A percentile compares a stretch with the other conserved stretches of the same genome.
Conservation (phyloP, 208 protist genomes). For the Acanthamoeba castellanii region DNA sequence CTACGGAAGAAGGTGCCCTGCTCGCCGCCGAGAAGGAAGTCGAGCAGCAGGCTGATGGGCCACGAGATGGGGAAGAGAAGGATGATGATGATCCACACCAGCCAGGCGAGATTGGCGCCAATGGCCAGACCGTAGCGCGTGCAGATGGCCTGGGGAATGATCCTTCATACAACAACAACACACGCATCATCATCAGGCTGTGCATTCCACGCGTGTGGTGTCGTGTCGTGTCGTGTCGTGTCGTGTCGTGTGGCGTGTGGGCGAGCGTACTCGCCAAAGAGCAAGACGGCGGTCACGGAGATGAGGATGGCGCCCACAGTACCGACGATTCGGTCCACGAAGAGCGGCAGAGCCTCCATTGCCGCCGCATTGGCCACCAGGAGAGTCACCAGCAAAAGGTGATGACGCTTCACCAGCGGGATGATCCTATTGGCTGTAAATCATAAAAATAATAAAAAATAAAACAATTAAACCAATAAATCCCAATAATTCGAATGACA, state of each 20-base stretch:
- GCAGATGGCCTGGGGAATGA: constrained; percentile 89
- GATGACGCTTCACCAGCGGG: constrained; percentile 78
- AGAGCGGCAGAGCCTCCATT: constrained; percentile 85
- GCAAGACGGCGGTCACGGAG: constrained; percentile 86
- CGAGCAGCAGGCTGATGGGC: constrained; percentile 83
- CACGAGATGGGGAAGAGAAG: constrained; percentile 81
- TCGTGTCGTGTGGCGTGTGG: not conserved
- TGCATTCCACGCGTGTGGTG: no score
- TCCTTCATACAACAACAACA: constrained; percentile 32
- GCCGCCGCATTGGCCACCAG: constrained; percentile 83
- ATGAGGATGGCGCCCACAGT: constrained; percentile 84
- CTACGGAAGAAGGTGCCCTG: constrained; percentile 78
- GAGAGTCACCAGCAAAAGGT: constrained; percentile 87
- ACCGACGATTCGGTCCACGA: constrained; percentile 81
- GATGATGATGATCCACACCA: constrained; percentile 86
- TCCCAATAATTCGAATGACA: no score
- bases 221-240: no score
- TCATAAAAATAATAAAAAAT: not conserved
- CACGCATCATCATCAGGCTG: not conserved
- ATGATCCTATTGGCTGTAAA: constrained; percentile 64
- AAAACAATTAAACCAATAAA: no score
- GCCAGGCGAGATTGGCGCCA: constrained; percentile 81
- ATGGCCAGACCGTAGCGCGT: constrained; percentile 86
- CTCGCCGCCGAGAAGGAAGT: constrained; percentile 81
- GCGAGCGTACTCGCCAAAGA: constrained; percentile 87